Evolutionary conservation across 164 flowering plant species (phyloP).

Genomic region (Paratinospora sagittata): DNA sequence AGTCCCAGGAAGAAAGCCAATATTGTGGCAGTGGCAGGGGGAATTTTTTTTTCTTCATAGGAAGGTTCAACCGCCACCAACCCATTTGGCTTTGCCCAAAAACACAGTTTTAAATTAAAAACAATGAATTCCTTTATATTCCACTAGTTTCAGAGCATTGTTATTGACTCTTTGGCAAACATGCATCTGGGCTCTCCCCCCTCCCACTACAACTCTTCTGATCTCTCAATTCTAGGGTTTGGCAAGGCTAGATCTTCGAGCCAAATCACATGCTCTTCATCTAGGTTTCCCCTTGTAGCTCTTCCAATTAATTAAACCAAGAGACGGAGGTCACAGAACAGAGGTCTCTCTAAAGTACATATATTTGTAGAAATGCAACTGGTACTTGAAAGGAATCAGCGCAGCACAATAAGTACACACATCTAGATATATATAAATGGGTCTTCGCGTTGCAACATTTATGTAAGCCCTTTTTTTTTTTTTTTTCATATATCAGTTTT

Average conservation of each 20-base stretch:
- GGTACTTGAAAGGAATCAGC: too few species aligned
- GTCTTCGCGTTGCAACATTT: too few species aligned
- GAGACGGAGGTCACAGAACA: not conserved
- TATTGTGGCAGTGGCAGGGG: slow-evolving; percentile 13
- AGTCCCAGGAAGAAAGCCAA: not conserved
- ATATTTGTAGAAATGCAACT: not conserved
- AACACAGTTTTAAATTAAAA: slow-evolving; percentile 50
- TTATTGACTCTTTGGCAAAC: slow-evolving; percentile 7
- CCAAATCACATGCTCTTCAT: not conserved
- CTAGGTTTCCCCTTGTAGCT: not conserved
- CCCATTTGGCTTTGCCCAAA: slow-evolving; percentile 45
- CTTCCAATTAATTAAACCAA: not conserved
- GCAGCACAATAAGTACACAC: not conserved
- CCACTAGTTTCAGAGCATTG: slow-evolving; percentile 9
- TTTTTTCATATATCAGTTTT: not conserved
- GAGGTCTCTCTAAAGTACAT: not conserved
- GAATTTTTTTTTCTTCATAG: not conserved
- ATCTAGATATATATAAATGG: not conserved
- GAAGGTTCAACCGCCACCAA: slow-evolving; percentile 84
- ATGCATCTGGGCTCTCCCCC: not conserved
- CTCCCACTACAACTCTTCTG: slow-evolving; percentile 4
- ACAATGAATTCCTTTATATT: slow-evolving; percentile 39
- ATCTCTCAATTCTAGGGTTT: not conserved
- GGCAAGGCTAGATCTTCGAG: not conserved
- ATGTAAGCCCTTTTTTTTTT: not conserved